Conservation (phyloP, 169 alveolate species). For the Babesia divergens region DNA sequence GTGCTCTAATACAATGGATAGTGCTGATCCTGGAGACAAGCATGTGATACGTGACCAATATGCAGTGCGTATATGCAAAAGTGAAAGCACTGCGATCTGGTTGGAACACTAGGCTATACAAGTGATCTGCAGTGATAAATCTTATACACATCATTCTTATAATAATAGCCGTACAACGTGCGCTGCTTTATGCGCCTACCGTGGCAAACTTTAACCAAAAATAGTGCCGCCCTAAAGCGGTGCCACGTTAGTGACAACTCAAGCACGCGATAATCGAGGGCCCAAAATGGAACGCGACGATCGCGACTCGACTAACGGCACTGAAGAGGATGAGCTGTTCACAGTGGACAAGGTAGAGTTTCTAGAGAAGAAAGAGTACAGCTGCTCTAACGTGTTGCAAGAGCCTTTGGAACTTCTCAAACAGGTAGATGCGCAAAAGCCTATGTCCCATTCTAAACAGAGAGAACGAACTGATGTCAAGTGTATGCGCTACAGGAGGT, state of each 20-base stretch:
- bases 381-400: not conserved
- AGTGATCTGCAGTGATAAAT: no score
- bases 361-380: not conserved
- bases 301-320: not conserved
- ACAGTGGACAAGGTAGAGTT: slow-evolving; percentile 35
- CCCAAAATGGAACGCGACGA: not conserved
- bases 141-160: no score
- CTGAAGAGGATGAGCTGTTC: slow-evolving; percentile 14
- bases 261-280: not conserved
- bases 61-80: no score
- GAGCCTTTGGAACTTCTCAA: not conserved
- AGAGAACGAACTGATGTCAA: slow-evolving; percentile 1
- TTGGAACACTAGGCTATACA: slow-evolving; percentile 13
- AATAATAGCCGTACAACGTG: not conserved
- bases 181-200: not conserved
- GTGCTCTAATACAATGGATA: no score
- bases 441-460: not conserved
- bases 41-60: no score
- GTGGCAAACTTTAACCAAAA: not conserved
- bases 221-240: not conserved
- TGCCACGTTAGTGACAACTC: not conserved
- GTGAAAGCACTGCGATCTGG: no score
- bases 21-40: no score
- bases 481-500: not conserved
- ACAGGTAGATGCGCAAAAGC: not conserved